Conservation (phyloP, 1,139 yeast genomes). For the Hemisphaericaspora xylanilytica region DNA sequence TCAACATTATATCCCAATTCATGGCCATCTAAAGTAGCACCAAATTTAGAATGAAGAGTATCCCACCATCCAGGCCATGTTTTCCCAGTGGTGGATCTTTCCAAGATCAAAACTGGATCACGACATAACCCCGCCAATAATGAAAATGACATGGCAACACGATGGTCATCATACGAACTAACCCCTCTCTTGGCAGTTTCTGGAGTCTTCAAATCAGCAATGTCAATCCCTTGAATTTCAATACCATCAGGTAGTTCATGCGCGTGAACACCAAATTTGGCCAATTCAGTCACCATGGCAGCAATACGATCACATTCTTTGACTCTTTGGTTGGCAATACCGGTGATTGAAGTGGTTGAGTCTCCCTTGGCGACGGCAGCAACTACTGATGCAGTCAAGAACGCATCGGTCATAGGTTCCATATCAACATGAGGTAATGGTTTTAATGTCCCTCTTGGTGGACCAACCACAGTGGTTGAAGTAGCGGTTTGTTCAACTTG, state of each 20-base stretch:
- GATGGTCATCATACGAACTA: conserved; percentile 87
- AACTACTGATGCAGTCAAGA: conserved; percentile 92
- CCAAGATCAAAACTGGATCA: conserved; percentile 70
- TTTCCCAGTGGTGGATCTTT: conserved; percentile 90
- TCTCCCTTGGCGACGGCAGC: conserved; percentile 78
- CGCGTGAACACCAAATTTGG: conserved; percentile 85
- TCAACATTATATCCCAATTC: conserved; percentile 37
- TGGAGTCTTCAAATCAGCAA: conserved; percentile 50
- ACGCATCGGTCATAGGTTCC: conserved; percentile 99
- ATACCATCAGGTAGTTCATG: conserved; percentile 91
- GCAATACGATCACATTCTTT: conserved; percentile 95
- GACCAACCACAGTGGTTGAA: conserved; percentile 91
- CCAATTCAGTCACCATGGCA: conserved; percentile 88
- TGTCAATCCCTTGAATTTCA: conserved; percentile 68
- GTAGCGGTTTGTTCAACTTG: conserved; percentile 74
- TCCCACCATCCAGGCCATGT: conserved; percentile 99
- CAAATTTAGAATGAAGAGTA: conserved; percentile 66
- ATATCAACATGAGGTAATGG: conserved; percentile 81
- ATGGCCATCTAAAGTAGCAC: conserved; percentile 65
- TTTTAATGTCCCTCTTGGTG: conserved; percentile 62
- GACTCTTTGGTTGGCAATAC: conserved; percentile 97
- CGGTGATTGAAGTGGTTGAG: conserved; percentile 75
- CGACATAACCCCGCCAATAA: conserved; percentile 62
- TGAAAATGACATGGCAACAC: conserved; percentile 98
- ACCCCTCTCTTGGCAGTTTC: conserved; percentile 51